Evolutionary conservation across 306 rosid species (phyloP).

Genomic region (apple (Malus domestica)): ASM211411v1 NC_041804.1:5688501-5689000

Average conservation of each 20-base stretch:
- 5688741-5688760: background rate
- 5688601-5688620: slow-evolving; percentile 42
- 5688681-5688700: background rate
- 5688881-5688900: too few relatives aligned
- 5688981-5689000: too few relatives aligned
- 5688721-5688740: background rate
- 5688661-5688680: background rate
- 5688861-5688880: too few relatives aligned
- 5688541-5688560: slow-evolving; percentile 63
- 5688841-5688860: background rate
- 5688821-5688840: background rate
- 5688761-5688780: background rate
- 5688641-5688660: background rate
- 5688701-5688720: background rate
- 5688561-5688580: slow-evolving; percentile 62
- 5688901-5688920: too few relatives aligned
- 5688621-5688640: background rate
- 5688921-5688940: too few relatives aligned
- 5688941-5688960: too few relatives aligned
- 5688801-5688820: background rate
- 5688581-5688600: slow-evolving; percentile 62
- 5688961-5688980: too few relatives aligned
- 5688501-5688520: background rate
- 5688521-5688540: slow-evolving; percentile 69
- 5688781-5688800: background rate